Conservation (phyloP, 2,329 filamentous ascomycete genomes). For the Aspergillus novoparasiticus region DNA sequence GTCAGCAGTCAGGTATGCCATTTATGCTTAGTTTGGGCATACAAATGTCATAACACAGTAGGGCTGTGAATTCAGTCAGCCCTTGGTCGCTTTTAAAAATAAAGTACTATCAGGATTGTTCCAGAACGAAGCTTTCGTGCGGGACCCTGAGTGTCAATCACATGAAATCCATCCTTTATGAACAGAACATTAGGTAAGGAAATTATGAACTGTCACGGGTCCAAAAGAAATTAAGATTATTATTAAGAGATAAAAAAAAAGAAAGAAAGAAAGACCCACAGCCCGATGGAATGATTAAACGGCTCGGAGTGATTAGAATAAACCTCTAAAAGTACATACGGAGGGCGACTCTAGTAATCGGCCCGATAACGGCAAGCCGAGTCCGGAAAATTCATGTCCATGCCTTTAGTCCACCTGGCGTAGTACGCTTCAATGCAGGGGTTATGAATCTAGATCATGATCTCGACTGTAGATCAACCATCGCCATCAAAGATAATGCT, state of each 20-base stretch:
- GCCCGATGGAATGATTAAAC: background rate
- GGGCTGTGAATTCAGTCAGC: background rate
- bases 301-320: conserved; percentile 2
- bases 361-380: conserved; percentile 1
- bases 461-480: background rate
- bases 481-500: too few species aligned
- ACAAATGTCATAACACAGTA: background rate
- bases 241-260: background rate
- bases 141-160: background rate
- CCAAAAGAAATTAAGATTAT: background rate
- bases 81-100: background rate
- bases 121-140: background rate
- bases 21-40: background rate
- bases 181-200: background rate
- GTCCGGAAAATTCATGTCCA: background rate
- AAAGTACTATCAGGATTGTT: background rate
- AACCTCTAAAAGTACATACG: background rate
- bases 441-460: background rate
- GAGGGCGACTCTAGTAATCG: background rate
- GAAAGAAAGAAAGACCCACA: background rate
- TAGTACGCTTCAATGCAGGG: background rate
- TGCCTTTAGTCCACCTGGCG: background rate
- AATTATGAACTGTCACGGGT: background rate
- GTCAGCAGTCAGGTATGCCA: background rate
- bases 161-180: background rate